Base-by-base conservation (phyloP, 106 monocot species). In the Dendrobium catenatum region DNA sequence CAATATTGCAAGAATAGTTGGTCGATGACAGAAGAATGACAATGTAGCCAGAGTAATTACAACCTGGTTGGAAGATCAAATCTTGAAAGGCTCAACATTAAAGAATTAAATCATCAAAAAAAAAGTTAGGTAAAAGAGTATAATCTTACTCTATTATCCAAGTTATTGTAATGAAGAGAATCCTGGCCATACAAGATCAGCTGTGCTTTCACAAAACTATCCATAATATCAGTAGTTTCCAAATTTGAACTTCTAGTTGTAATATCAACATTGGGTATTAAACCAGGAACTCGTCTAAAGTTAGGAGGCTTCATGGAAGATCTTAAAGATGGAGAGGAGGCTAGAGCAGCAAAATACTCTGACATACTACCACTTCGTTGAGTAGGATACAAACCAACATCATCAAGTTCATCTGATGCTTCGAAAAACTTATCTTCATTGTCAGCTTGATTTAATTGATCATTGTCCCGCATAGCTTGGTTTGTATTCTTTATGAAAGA, bases 191-290 rank as follows among this genome's bases (percentile, higher is more conserved):
- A 93, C 48, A 99, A 87, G 43, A 93, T 72, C 16, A 99, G 83
- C 83, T 99, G 99, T 64, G 93, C 99, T 87, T 91, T 99, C 43
- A 99, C 88, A 87, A 99, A 99, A 85, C 91, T 99, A 70, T 89
- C 85, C 77, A 95, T 85, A 76, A 79, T 84, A 76, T 84, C 81
- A 48, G 16, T n/a, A 18, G n/a, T 81, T 46, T 89, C 83, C 40
- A 82, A 75, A 19, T 72, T 86, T 55, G 64, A 82, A 44, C 76
- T 81, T 70, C 79, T 59, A 24, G 40, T 44, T 82, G 79, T 79
- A 56, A 76, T 55, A 44, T 90, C 83, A 72, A 75, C 58, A 86
- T 90, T 87, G 73, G 95, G 99, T 49, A 95, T 82, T 86, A 99
- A 91, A 83, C 91, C 93, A 80, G 91, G 64, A 81, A 87, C 89